phyloP scores from a whole-genome alignment of 306 rosid species.

The Senna siamea region DNA sequence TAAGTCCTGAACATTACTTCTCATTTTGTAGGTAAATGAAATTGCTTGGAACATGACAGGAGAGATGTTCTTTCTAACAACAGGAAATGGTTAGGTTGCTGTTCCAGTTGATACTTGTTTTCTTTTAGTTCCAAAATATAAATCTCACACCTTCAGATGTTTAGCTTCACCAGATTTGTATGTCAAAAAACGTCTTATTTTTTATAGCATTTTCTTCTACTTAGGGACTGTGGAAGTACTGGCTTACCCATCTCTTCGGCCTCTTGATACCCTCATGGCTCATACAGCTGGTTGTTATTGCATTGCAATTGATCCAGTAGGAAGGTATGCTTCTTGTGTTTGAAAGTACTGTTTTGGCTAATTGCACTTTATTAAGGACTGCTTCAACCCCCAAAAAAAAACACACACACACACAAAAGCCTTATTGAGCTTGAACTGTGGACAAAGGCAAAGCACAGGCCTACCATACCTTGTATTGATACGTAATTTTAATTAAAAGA shows the following conservation, averaged over 20 bases:
- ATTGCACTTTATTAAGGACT: conserved; percentile 2
- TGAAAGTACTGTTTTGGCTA: conserved; percentile 17
- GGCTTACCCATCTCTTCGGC: conserved; percentile 86
- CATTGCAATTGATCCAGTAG: conserved; percentile 93
- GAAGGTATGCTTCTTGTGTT: conserved; percentile 63
- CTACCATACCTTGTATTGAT: no score
- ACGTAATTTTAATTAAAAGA: no score
- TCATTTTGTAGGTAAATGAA: conserved; percentile 76
- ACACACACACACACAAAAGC: no score
- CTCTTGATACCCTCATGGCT: conserved; percentile 90
- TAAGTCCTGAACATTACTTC: conserved; percentile 17
- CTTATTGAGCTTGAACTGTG: no score
- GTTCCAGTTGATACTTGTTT: neutral
- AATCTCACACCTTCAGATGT: neutral
- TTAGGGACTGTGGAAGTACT: conserved; percentile 92
- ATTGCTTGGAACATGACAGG: conserved; percentile 98
- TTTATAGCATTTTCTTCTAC: conserved; percentile 19
- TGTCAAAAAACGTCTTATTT: conserved; percentile 30
- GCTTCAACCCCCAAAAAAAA: no score
- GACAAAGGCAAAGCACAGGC: no score
- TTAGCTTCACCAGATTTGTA: neutral
- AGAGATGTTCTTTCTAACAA: conserved; percentile 88
- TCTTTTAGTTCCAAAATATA: conserved; percentile 5
- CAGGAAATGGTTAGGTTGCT: conserved; percentile 81
- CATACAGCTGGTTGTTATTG: conserved; percentile 99